Evolutionary conservation across 2,329 filamentous ascomycete genomes (phyloP), one percentile per base, ranked within the genome.

Genomic region (Mycosphaerella sp.): DNA sequence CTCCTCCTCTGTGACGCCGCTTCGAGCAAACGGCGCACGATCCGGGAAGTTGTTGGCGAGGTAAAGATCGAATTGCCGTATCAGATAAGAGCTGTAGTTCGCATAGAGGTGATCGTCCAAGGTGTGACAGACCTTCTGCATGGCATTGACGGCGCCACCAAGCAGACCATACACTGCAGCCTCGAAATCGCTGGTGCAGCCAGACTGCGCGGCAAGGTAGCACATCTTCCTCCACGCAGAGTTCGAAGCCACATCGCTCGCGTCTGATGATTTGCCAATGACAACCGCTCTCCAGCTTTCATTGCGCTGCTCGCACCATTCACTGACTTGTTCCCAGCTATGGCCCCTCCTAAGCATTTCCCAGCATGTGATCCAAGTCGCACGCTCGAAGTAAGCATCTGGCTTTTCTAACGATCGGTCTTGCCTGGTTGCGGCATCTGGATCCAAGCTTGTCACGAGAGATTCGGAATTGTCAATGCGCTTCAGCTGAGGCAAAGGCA

Each of bases 321-420:
- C 86, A 49, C 82, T 80, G 56, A 97, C 86, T 34, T 86, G 80
- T 7, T 79, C 71, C 71, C 86, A 81, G 55, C 77, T 81, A 59
- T 82, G 84, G n/a, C 93, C 93, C 41, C 89, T 82, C 43, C 91
- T 83, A 46, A 98, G 75, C 75, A 95, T 87, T 68, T 95, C 89
- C 74, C 89, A 97, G 70, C 88, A 93, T n/a, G 87, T 86, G 54
- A 90, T 78, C 90, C 93, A 97, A 41, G 95, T 87, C 2, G 89
- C 86, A 47, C 85, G 81, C 71, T 98, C 93, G 56, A 91, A 93
- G 63, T 84, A 90, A 58, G 89, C 83, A 65, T 98, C 93, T 62
- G 90, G 82, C 18, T 83, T 80, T 65, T 95, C 86, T 36, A 97
- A 74, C 44, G 78, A 81, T 48, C 87, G 81, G 43, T 78, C 78